Evolutionary conservation across 1,284 basidiomycete species (phyloP).

Genomic region (Psilocybe mexicana): DNA sequence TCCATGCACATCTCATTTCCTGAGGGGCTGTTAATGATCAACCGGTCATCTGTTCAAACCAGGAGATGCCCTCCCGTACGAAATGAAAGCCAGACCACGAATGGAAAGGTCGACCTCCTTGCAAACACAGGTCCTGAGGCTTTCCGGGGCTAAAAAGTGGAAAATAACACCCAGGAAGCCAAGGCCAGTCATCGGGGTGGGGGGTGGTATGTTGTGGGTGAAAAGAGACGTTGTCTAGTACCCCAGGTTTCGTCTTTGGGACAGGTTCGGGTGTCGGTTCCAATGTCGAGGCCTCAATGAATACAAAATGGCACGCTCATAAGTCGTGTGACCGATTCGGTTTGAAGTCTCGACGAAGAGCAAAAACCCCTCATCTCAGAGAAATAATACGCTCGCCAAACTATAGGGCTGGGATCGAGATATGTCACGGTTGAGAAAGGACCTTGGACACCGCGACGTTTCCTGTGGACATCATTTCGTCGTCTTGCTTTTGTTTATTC

Average conservation of each 20-base stretch:
- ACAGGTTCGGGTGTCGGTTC: no score
- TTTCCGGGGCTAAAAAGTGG: no score
- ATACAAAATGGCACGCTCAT: background rate
- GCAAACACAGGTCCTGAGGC: no score
- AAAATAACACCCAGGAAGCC: no score
- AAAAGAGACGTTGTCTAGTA: no score
- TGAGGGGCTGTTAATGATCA: background rate
- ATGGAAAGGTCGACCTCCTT: no score
- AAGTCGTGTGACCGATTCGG: constrained; percentile 13
- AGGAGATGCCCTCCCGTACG: background rate
- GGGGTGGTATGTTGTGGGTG: no score
- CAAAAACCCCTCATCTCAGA: constrained; percentile 15
- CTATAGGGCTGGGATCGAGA: background rate
- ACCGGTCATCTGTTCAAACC: background rate
- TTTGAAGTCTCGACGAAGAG: constrained; percentile 11
- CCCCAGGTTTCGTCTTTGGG: no score
- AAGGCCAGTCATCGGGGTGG: no score
- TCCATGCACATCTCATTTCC: background rate
- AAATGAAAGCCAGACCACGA: background rate
- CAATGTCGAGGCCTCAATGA: no score
- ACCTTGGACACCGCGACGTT: constrained; percentile 22
- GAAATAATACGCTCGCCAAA: background rate
- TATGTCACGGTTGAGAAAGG: constrained; percentile 5
- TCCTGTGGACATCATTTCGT: background rate
- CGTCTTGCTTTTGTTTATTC: background rate